Base-by-base conservation (phyloP, 2,329 filamentous ascomycete genomes). In the Talaromyces atroroseus region DNA sequence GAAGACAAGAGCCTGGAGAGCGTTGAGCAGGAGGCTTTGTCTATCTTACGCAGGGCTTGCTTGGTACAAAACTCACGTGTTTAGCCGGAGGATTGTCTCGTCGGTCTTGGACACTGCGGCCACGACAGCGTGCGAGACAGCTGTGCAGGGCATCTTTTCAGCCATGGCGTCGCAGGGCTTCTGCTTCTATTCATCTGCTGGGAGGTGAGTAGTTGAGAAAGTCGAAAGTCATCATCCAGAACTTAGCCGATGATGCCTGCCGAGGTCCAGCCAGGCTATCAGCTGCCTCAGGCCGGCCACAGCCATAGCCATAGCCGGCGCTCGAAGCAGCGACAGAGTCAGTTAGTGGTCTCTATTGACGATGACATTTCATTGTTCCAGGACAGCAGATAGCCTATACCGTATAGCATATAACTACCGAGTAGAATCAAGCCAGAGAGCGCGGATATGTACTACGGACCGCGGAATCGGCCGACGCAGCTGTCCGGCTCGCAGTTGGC, bases 1-100 rank as follows among this genome's bases (percentile, higher is more conserved):
- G 86, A 87, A 61, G 83, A 80, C 63, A 90, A 77, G 67, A 88
- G 82, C 62, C 84, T 84, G 69, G 80, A 79, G 24, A 76, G 29
- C 36, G 45, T 40, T 48, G 42, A 47, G 24, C 44, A 36, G 24
- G 12, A 3, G 16, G 23, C 32, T 29, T 11, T 38, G 21, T 8
- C 26, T 7, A 7, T 26, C 24, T 26, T 7, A 7, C 24, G 24
- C 7, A 3, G 7, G 7, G 3, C 7, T 8, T 29, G 23, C 29
- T 47, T 23, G 2, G 32, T 36, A 16, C 12, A 59, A 29, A 52
- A 67, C 53, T 58, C 51, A 63, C 61, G 55, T 58, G 50, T 61
- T 54, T 24, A 64, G 23, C 23, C 62, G 51, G 12, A 51, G 16
- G 12, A 62, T 57, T 14, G 53, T 59, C 18, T 57, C 56, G 26